These are phyloP conservation scores for Bocquillonia castaneifolia DNA, from an alignment of 441 rosid species.

Conservation along the genomic window DNA sequence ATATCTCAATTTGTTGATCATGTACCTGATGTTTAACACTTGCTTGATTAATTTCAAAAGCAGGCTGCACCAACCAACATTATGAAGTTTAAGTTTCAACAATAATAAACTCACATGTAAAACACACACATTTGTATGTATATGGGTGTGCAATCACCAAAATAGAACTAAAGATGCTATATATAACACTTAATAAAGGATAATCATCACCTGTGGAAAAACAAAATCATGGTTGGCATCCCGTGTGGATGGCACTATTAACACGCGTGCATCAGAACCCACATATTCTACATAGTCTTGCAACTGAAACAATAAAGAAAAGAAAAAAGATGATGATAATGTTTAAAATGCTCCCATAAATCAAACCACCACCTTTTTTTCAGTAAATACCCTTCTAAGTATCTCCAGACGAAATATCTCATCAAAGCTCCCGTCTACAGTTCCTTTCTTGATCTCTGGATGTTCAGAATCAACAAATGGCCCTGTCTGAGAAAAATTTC, in stretches of 20 bases:
- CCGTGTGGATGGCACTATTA: slow-evolving; percentile 76
- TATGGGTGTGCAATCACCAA: not conserved
- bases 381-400: slow-evolving; percentile 49
- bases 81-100: slow-evolving; percentile 13
- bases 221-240: slow-evolving; percentile 93
- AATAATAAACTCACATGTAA: not conserved
- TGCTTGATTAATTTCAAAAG: slow-evolving; percentile 50
- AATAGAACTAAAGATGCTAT: not conserved
- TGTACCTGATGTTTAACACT: slow-evolving; percentile 60
- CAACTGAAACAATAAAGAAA: slow-evolving; percentile 49
- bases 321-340: not conserved
- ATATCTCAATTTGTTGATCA: slow-evolving; percentile 13
- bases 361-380: not conserved
- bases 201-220: slow-evolving; percentile 80
- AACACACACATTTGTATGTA: not conserved
- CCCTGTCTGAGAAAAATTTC: slow-evolving; percentile 58
- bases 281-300: slow-evolving; percentile 73
- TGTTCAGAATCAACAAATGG: slow-evolving; percentile 87
- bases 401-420: slow-evolving; percentile 64
- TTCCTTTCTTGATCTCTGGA: slow-evolving; percentile 73
- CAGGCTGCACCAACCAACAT: slow-evolving; percentile 60
- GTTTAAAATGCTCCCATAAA: slow-evolving; percentile 4
- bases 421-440: slow-evolving; percentile 48
- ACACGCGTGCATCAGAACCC: slow-evolving; percentile 60
- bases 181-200: slow-evolving; percentile 1